Evolutionary conservation across 2,329 filamentous ascomycete species (phyloP).

Genomic region (Pyrenochaeta sp.): DNA sequence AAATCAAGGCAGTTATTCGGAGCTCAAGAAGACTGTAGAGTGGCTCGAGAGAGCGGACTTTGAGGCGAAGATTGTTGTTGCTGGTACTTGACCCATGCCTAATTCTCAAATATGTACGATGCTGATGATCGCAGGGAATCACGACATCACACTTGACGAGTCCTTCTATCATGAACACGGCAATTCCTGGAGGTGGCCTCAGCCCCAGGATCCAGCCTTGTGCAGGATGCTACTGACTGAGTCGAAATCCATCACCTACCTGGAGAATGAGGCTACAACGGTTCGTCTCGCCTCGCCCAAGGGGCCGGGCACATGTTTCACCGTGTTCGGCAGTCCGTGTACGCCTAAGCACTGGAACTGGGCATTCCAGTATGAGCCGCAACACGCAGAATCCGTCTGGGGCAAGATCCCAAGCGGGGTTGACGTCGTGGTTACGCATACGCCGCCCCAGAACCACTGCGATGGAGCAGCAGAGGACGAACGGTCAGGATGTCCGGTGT

Average conservation of each 20-base stretch:
- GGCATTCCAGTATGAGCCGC: conserved; percentile 71
- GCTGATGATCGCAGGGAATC: conserved; percentile 66
- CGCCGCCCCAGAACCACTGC: conserved; percentile 68
- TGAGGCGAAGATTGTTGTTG: conserved; percentile 74
- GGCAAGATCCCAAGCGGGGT: conserved; percentile 66
- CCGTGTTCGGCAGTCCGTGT: conserved; percentile 75
- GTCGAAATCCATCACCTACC: conserved; percentile 67
- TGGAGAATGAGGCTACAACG: conserved; percentile 65
- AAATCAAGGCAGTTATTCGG: conserved; percentile 69
- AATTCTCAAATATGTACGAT: no score
- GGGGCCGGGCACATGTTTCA: conserved; percentile 69
- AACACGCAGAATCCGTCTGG: conserved; percentile 63
- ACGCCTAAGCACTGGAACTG: conserved; percentile 66
- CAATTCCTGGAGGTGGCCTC: conserved; percentile 64
- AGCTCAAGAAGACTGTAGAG: conserved; percentile 67
- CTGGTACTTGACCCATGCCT: no score
- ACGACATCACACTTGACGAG: conserved; percentile 76
- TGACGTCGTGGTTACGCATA: conserved; percentile 76
- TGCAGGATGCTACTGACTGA: conserved; percentile 64
- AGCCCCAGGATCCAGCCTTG: conserved; percentile 60
- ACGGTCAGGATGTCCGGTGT: conserved; percentile 66
- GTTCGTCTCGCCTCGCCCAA: conserved; percentile 63
- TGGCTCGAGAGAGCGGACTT: conserved; percentile 76
- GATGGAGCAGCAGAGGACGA: conserved; percentile 55
- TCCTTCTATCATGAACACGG: conserved; percentile 67